Conservation (phyloP, 2,329 filamentous ascomycete genomes). For the Aureobasidium subglaciale region DNA sequence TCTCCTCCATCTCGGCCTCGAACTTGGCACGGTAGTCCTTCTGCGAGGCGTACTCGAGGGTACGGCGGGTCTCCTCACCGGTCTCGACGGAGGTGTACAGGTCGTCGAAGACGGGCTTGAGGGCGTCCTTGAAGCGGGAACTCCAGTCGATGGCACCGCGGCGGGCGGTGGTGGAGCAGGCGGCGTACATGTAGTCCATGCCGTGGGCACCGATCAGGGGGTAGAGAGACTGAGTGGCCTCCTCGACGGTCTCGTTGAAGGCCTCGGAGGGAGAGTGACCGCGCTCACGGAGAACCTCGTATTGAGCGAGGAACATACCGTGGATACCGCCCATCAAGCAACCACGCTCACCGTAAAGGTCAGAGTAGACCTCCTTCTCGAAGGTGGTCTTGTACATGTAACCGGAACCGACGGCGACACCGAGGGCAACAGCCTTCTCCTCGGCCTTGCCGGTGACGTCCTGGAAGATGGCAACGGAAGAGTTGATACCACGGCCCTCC, state of each 20-base stretch:
- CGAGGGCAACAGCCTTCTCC: constrained; percentile 94
- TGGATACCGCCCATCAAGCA: constrained; percentile 99
- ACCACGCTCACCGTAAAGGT: constrained; percentile 98
- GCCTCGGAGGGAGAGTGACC: constrained; percentile 97
- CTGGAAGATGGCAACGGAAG: constrained; percentile 95
- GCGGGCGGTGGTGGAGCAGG: constrained; percentile 96
- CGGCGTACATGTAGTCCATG: constrained; percentile 99
- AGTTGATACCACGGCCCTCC: constrained; percentile 99
- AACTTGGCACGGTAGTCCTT: constrained; percentile 94
- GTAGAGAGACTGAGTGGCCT: constrained; percentile 97
- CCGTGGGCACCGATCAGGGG: constrained; percentile 94
- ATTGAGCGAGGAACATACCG: constrained; percentile 99
- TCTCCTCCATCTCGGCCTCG: constrained; percentile 98
- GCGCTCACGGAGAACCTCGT: constrained; percentile 98
- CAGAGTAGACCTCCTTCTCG: constrained; percentile 99
- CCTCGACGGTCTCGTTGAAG: constrained; percentile 99
- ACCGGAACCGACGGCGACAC: constrained; percentile 92
- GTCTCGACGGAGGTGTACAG: constrained; percentile 90
- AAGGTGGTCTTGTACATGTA: constrained; percentile 99
- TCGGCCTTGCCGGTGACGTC: constrained; percentile 96
- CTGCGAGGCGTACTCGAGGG: constrained; percentile 94
- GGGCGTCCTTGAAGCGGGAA: constrained; percentile 89
- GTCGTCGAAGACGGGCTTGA: constrained; percentile 98
- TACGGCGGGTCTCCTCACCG: constrained; percentile 91
- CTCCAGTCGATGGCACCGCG: constrained; percentile 99